Base-by-base conservation (phyloP, 1,284 basidiomycete species). In the Ceratobasidium sp. region DNA sequence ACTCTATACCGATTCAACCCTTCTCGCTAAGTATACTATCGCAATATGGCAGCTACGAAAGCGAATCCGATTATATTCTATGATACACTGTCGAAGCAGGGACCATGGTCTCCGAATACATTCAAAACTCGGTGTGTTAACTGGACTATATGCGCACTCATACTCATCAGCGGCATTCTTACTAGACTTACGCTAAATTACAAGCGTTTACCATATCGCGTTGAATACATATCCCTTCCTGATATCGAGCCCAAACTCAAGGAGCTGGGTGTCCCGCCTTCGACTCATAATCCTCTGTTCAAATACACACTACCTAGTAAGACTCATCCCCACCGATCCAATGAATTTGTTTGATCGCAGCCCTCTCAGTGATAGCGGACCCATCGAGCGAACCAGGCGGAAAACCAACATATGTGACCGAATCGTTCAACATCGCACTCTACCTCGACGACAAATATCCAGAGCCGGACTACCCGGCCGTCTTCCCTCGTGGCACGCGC, bases 211-310 rank as follows among this genome's bases (percentile, higher is more conserved):
- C 79, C 81, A 5, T 82, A 82, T 79, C 77, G 72, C 33, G 81
- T 81, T 46, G 63, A 78, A 33, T 82, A 69, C 58, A 66, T 82
- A 2, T 33, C 33, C 33, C 33, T 33, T 33, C 33, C 33, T 33
- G 33, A 33, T 4, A 33, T 33, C 33, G 33, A 33, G 33, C 88
- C 82, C 28, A 70, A 78, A 46, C 80, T 80, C 39, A 77, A 79
- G 7, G 80, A 82, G 10, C 76, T 81, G 55, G 81, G 80, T 3
- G 71, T 79, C 39, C 72, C 80, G 87, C 88, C 82, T 86, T 84
- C 13, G 86, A 84, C 12, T 83, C 9, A 33, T 20, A 71, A 71
- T 20, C 69, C 69, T 13, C 40, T 71, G 0, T 71, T 71, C 18
- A 55, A 71, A n/a, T 79, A 72, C 60, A 79, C 79, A 2, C 44